These are phyloP conservation scores for Hemisphaericaspora lyxosophila DNA, from an alignment of 1,139 yeast genomes.

Conservation along the genomic window DNA sequence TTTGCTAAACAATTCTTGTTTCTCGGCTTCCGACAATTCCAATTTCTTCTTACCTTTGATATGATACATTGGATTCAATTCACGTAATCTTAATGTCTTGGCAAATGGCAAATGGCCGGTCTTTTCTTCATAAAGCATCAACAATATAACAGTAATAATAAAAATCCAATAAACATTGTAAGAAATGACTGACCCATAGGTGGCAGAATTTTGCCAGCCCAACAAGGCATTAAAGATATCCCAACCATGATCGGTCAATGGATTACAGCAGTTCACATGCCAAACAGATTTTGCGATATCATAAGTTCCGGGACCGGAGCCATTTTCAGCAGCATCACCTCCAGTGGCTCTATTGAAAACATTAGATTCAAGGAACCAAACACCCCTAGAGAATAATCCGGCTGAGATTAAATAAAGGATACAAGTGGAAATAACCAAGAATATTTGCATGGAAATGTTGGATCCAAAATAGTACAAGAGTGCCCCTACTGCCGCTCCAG, in stretches of 20 bases:
- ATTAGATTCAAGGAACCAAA: slow-evolving; percentile 80
- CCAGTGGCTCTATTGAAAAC: slow-evolving; percentile 65
- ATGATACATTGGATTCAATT: slow-evolving; percentile 72
- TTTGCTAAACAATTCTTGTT: slow-evolving; percentile 51
- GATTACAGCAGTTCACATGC: slow-evolving; percentile 95
- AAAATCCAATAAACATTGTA: slow-evolving; percentile 83
- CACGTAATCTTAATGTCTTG: slow-evolving; percentile 50
- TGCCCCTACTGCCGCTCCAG: slow-evolving; percentile 68
- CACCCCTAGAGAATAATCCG: slow-evolving; percentile 85
- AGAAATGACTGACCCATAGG: slow-evolving; percentile 80
- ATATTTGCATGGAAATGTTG: slow-evolving; percentile 71
- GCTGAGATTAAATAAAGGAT: slow-evolving; percentile 83
- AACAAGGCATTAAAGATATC: slow-evolving; percentile 69
- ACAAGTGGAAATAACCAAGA: slow-evolving; percentile 80
- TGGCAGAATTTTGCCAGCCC: slow-evolving; percentile 54
- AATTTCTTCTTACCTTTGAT: slow-evolving; percentile 65
- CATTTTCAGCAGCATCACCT: slow-evolving; percentile 86
- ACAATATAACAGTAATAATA: slow-evolving; percentile 50
- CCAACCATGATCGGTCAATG: slow-evolving; percentile 87
- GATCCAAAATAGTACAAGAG: slow-evolving; percentile 76
- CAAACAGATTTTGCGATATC: slow-evolving; percentile 74
- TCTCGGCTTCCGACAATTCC: slow-evolving; percentile 54
- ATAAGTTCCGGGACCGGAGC: slow-evolving; percentile 92
- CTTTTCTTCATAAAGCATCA: slow-evolving; percentile 74
- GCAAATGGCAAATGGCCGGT: slow-evolving; percentile 39